Evolutionary conservation across 495 filamentous ascomycete genomes (phyloP), one percentile per base, ranked within the genome.

Genomic region (Penicillium dipodomyicola): DNA sequence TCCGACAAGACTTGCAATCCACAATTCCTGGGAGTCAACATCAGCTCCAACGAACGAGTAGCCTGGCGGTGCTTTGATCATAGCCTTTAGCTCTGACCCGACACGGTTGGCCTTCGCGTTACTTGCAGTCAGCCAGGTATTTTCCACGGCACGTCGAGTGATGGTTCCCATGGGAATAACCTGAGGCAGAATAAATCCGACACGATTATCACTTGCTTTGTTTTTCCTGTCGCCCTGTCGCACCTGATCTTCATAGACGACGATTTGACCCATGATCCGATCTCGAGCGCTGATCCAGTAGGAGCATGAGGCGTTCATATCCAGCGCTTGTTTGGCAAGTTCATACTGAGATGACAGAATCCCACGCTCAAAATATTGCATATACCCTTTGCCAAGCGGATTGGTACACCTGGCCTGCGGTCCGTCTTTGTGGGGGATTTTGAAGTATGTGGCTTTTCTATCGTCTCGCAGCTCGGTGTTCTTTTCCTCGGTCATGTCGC

Each of bases 141-240:
- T 96, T 69, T 99, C 94, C 20, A 99, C 94, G 0, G 94, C 91
- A 59, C 94, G 85, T 37, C 94, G 82, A n/a, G 94, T 99, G 53
- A 99, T 88, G 17, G 94, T 99, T 14, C 94, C 94, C 94, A 99
- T 99, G 10, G 94, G 94, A 57, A 99, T 97, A 51, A 99, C 74
- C 64, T 99, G 94, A n/a, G 94, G 94, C n/a, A 99, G 74, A 60
- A 99, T 97, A 61, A 89, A 94, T 4, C 94, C 94, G 9, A 81
- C 53, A n/a, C 80, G 76, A 30, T 65, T 67, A 23, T 61, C 62
- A 9, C 25, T 57, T 23, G 56, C 37, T 44, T 59, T 48, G 1
- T 58, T 49, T 56, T 53, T 52, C 19, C 57, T 41, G 20, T 32
- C 59, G 33, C 41, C 52, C 30, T 65, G 60, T 57, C 56, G 50